A percentile compares a stretch with the other conserved stretches of the same genome.
These are phyloP conservation scores for Sutorius eximius DNA, from an alignment of 1,284 basidiomycete genomes.

Conservation along the genomic window DNA sequence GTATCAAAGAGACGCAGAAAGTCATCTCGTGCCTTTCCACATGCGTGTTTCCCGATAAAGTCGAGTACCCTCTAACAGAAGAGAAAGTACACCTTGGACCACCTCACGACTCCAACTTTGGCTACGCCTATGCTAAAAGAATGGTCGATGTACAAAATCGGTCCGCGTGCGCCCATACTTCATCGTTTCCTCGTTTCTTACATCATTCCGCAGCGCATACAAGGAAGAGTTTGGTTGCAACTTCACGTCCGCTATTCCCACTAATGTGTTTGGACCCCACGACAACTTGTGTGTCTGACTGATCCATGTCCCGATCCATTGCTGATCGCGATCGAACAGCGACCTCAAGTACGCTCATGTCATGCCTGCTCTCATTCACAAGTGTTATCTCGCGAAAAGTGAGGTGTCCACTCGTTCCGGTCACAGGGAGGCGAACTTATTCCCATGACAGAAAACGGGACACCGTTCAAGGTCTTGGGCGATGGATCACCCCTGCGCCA, in stretches of 20 bases:
- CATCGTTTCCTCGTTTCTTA: not conserved
- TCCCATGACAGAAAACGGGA: conserved; percentile 67
- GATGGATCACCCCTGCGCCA: conserved; percentile 87
- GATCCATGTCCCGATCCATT: not conserved
- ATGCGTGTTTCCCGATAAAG: conserved; percentile 87
- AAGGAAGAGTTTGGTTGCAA: conserved; percentile 88
- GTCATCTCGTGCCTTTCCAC: conserved; percentile 86
- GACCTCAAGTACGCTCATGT: conserved; percentile 88
- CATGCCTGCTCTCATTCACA: conserved; percentile 87
- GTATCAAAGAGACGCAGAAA: conserved; percentile 64
- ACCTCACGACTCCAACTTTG: conserved; percentile 88
- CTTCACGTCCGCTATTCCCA: conserved; percentile 91
- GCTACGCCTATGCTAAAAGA: conserved; percentile 91
- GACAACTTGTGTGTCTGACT: conserved; percentile 66
- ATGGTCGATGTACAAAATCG: conserved; percentile 91
- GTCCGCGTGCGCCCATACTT: conserved; percentile 44
- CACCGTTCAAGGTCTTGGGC: conserved; percentile 80
- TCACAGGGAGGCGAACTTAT: not conserved
- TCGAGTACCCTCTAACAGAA: conserved; percentile 87
- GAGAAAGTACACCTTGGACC: conserved; percentile 85
- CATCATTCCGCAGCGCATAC: conserved; percentile 63
- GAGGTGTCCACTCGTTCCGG: conserved; percentile 19
- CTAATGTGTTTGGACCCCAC: conserved; percentile 85
- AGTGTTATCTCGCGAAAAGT: conserved; percentile 87
- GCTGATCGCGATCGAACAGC: conserved; percentile 40